Percentiles rank a stretch among this genome's conserved stretches.
Conservation (phyloP, 2,329 filamentous ascomycete species). For the Claviceps pusilla region DNA sequence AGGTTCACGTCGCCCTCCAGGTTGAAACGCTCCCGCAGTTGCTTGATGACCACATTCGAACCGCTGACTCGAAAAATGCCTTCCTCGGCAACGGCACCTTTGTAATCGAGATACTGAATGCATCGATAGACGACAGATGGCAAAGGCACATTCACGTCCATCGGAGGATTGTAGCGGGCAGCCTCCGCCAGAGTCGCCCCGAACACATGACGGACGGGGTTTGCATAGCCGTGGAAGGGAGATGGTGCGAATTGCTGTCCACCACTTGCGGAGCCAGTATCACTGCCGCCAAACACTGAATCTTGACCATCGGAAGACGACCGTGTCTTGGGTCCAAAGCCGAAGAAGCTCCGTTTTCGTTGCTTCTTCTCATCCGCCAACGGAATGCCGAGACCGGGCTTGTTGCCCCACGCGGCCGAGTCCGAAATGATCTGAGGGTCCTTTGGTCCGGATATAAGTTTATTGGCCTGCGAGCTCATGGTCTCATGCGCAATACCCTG, state of each 20-base stretch:
- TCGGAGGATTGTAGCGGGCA: conserved; percentile 62
- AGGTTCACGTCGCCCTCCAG: conserved; percentile 82
- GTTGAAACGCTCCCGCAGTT: conserved; percentile 84
- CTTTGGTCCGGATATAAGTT: conserved; percentile 66
- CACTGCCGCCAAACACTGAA: conserved; percentile 35
- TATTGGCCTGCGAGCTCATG: conserved; percentile 24
- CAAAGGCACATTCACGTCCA: conserved; percentile 57
- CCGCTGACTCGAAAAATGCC: conserved; percentile 94
- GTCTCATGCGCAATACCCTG: conserved; percentile 20
- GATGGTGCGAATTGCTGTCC: conserved; percentile 9
- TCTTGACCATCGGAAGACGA: conserved; percentile 45
- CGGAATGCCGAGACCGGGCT: conserved; percentile 35
- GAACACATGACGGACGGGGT: conserved; percentile 58
- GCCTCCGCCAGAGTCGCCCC: conserved; percentile 76
- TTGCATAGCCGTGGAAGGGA: conserved; percentile 26
- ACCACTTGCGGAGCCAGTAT: conserved; percentile 28
- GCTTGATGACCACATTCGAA: conserved; percentile 90
- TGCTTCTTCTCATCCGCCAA: conserved; percentile 59
- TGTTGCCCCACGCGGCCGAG: conserved; percentile 73
- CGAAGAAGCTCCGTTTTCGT: conserved; percentile 65
- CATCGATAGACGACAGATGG: conserved; percentile 92
- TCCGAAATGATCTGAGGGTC: conserved; percentile 77
- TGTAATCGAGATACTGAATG: conserved; percentile 77
- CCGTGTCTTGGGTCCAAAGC: conserved; percentile 48
- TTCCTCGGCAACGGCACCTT: conserved; percentile 71